Percentiles rank a stretch among this genome's conserved stretches.
phyloP scores from a whole-genome alignment of 2,329 filamentous ascomycete species.

The Colletotrichum eremochloae region DNA sequence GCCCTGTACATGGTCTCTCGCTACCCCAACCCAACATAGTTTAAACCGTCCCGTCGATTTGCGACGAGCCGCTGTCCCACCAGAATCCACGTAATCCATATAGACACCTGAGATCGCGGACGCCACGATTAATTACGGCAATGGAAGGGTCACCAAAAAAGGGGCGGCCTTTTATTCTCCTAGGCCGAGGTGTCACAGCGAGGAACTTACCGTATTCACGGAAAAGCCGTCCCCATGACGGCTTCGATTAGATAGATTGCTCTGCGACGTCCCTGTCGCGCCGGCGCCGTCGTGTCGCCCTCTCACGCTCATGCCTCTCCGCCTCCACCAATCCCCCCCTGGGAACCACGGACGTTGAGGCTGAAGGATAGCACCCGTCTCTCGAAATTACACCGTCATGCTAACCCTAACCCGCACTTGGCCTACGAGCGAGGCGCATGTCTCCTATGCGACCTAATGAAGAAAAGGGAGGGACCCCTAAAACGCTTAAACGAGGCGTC shows the following conservation, averaged over 20 bases:
- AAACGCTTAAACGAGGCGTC: slow-evolving; percentile 8
- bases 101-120: not conserved
- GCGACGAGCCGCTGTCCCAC: slow-evolving; percentile 7
- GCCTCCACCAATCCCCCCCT: not conserved
- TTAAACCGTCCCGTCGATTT: slow-evolving; percentile 15
- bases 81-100: not conserved
- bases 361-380: not conserved
- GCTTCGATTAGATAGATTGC: not conserved
- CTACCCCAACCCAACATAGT: slow-evolving; percentile 8
- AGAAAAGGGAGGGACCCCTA: slow-evolving; percentile 1
- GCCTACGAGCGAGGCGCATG: not conserved
- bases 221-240: not conserved
- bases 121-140: not conserved
- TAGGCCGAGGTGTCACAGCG: not conserved
- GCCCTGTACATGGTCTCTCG: not conserved
- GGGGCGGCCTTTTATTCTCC: not conserved
- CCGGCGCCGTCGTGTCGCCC: not conserved
- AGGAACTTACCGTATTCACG: slow-evolving; percentile 1
- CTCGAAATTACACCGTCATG: slow-evolving; percentile 5
- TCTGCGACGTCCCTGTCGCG: not conserved
- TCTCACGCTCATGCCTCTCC: not conserved
- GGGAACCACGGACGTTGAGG: not conserved
- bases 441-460: slow-evolving; percentile 18
- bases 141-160: not conserved
- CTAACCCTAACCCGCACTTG: not conserved